These are phyloP conservation scores for Tylopilus rubrobrunneus DNA, from an alignment of 768 basidiomycete species.

Conservation along the genomic window DNA sequence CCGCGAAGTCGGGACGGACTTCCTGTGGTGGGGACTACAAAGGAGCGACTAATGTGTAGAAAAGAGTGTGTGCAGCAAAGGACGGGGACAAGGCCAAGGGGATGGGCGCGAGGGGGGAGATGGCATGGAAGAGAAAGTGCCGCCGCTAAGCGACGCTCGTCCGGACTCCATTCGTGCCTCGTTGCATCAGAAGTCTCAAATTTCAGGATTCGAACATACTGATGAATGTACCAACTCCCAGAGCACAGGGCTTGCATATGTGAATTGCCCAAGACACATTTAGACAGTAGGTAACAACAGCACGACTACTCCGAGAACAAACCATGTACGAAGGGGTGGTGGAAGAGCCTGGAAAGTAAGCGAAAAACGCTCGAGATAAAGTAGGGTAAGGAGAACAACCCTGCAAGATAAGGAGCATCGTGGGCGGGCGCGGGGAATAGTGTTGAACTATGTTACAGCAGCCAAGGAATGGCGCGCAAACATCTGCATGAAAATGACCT, in stretches of 20 bases:
- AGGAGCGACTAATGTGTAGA: no score
- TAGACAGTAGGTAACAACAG: neutral
- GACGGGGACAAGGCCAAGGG: no score
- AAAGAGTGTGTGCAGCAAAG: no score
- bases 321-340: neutral
- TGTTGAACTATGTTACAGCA: conserved; percentile 10
- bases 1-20: no score
- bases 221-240: neutral
- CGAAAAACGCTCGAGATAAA: neutral
- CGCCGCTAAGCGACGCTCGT: no score
- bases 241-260: no score
- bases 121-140: no score
- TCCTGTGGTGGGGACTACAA: no score
- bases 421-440: neutral
- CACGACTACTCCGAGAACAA: neutral
- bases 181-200: no score
- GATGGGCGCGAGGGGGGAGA: no score
- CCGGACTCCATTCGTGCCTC: no score
- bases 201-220: neutral
- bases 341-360: conserved; percentile 3
- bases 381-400: neutral
- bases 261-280: conserved; percentile 1
- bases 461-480: conserved; percentile 1
- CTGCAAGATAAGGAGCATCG: neutral
- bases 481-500: neutral